These are phyloP conservation scores for Sisymbrium altissimum DNA, from an alignment of 345 rosid genomes.

Conservation along the genomic window DNA sequence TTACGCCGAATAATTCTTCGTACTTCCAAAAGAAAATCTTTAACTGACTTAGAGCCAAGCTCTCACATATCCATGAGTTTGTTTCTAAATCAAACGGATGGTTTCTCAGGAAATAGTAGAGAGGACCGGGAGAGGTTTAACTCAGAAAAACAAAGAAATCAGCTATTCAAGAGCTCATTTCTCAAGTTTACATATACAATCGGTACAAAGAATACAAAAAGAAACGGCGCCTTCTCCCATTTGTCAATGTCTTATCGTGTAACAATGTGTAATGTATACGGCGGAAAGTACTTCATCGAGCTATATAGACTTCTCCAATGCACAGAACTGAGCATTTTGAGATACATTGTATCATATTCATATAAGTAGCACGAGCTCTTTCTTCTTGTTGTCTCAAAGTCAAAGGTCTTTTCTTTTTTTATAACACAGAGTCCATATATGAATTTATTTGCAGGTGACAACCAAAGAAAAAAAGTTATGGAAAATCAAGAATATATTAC, in stretches of 20 bases:
- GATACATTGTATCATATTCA: constrained; percentile 25
- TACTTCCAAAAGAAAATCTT: neutral
- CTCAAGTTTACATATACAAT: constrained; percentile 5
- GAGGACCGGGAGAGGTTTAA: neutral
- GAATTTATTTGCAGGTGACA: constrained; percentile 6
- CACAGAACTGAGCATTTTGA: constrained; percentile 26
- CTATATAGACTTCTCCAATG: constrained; percentile 19
- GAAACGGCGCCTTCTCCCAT: constrained; percentile 2
- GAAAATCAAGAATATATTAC: no score
- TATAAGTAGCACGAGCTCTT: neutral
- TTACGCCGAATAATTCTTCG: neutral
- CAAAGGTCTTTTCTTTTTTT: neutral
- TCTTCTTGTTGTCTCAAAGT: neutral
- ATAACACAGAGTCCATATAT: neutral
- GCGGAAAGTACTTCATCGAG: constrained; percentile 14
- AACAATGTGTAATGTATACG: constrained; percentile 22
- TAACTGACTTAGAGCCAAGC: neutral
- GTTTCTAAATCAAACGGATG: constrained; percentile 14
- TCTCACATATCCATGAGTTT: neutral
- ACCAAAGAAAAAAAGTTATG: neutral
- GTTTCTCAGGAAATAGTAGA: constrained; percentile 29
- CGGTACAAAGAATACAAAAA: constrained; percentile 17
- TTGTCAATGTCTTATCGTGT: constrained; percentile 13
- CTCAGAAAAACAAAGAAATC: neutral
- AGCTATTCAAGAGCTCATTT: constrained; percentile 23